These are phyloP conservation scores for Lachnellula willkommii DNA, from an alignment of 2,329 filamentous ascomycete genomes.

Conservation along the genomic window DNA sequence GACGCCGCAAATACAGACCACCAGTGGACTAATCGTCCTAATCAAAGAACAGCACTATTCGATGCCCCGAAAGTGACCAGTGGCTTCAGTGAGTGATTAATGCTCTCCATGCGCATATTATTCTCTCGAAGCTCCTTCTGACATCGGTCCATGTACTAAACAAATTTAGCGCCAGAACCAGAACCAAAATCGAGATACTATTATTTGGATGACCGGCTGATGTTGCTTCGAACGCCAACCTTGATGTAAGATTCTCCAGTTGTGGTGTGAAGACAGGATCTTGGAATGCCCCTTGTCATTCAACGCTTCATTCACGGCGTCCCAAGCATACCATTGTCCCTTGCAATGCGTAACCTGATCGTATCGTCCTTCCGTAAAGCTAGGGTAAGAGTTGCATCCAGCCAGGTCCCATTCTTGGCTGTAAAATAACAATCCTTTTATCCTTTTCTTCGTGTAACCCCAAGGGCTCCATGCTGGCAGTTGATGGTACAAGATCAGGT, in stretches of 20 bases:
- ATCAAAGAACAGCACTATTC: no score
- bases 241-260: constrained; percentile 50
- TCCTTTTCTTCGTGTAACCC: background rate
- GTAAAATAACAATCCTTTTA: background rate
- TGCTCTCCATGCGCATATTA: no score
- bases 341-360: constrained; percentile 51
- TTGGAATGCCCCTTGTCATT: constrained; percentile 50
- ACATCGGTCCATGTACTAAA: constrained; percentile 36
- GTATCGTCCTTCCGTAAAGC: constrained; percentile 56
- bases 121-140: constrained; percentile 32
- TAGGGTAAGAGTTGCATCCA: constrained; percentile 47
- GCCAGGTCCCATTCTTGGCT: constrained; percentile 46
- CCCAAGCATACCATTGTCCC: constrained; percentile 56
- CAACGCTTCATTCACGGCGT: constrained; percentile 60
- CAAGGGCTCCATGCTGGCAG: constrained; percentile 41
- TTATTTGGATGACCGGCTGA: constrained; percentile 3
- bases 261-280: constrained; percentile 48
- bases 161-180: constrained; percentile 55
- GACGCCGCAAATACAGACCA: no score
- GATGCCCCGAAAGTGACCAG: no score
- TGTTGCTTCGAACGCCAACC: constrained; percentile 7
- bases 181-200: constrained; percentile 53
- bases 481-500: constrained; percentile 45
- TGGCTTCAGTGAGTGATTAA: no score
- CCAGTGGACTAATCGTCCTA: no score